Base-by-base conservation (phyloP, 345 rosid genomes). In the Lagerstroemia speciosa region DNA sequence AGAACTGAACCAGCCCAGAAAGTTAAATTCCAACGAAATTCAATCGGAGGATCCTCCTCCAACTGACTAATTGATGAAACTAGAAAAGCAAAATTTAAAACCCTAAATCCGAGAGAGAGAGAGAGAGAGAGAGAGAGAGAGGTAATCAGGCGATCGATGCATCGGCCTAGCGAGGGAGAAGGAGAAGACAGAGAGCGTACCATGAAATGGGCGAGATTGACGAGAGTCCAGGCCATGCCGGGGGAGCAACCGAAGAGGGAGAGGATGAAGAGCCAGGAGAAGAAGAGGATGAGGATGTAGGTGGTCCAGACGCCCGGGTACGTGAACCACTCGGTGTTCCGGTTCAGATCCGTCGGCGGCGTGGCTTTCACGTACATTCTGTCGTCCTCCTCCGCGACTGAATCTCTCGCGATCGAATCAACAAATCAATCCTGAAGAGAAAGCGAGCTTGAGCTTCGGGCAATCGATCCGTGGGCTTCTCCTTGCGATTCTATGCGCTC, bases 271-370 rank as follows among this genome's bases (percentile, higher is more conserved):
- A 83, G 81, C 87, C 87, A 83, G 22, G 72, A 69, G 73, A 83
- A 78, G 83, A 83, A 83, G 68, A 83, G 72, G 64, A 83, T 78
- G 55, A 83, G 78, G 71, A 83, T 83, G 65, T 80, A 83, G 65
- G 87, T 69, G 40, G 84, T 83, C 87, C 87, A 83, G 17, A 83
- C 87, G 43, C 84, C 87, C 8, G 87, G 87, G 69, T 83, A 83
- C 81, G 71, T 80, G 83, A 83, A 83, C 84, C 87, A 83, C 73
- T 83, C 84, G 6, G 87, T 83, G 73, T 83, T 83, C 76, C 78
- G 52, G 63, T 83, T 83, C 75, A 80, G 83, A 80, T 83, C 87
- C 76, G 84, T 70, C 74, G 87, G 78, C 62, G 75, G 87, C 69
- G 77, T 74, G 71, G 84, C 84, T 76, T 75, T 80, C 73, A 83